phyloP scores from a whole-genome alignment of 805 yeast species.

The Torulaspora indica region DNA sequence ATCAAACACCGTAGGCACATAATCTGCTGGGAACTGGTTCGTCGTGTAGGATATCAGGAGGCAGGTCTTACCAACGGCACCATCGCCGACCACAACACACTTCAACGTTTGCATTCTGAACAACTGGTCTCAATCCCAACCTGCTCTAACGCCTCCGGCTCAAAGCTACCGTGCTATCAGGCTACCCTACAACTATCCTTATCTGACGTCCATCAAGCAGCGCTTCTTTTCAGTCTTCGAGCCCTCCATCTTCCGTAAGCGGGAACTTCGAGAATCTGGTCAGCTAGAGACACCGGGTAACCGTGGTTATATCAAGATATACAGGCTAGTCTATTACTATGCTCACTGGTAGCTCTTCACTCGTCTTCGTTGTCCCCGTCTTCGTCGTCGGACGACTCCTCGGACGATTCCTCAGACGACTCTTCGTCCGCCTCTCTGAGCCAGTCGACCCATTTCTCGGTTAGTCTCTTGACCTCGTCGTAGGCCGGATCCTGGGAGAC shows the following conservation, averaged over 20 bases:
- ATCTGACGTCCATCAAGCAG: slow-evolving; percentile 7
- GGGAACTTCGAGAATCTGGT: slow-evolving; percentile 3
- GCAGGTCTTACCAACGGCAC: slow-evolving; percentile 99
- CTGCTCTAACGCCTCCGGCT: neutral
- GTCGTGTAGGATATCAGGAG: slow-evolving; percentile 93
- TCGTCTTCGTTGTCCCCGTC: slow-evolving; percentile 7
- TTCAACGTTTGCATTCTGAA: slow-evolving; percentile 52
- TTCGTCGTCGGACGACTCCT: slow-evolving; percentile 46
- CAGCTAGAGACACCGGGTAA: slow-evolving; percentile 2
- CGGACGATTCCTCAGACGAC: slow-evolving; percentile 35
- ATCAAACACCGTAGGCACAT: slow-evolving; percentile 97
- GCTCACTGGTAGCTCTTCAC: too few relatives aligned
- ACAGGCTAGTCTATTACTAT: neutral
- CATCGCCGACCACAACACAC: slow-evolving; percentile 99
- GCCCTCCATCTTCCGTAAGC: neutral
- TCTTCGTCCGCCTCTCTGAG: slow-evolving; percentile 72
- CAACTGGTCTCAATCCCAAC: neutral
- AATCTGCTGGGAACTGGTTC: slow-evolving; percentile 95
- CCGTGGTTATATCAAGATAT: neutral
- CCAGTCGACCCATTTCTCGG: slow-evolving; percentile 82
- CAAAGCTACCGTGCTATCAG: too few relatives aligned
- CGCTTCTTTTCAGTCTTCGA: slow-evolving; percentile 1
- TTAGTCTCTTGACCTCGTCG: slow-evolving; percentile 50
- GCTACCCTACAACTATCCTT: neutral
- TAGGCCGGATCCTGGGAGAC: slow-evolving; percentile 39